These are phyloP conservation scores for Sungouiella blattae DNA, from an alignment of 805 yeast species.

Conservation along the genomic window DNA sequence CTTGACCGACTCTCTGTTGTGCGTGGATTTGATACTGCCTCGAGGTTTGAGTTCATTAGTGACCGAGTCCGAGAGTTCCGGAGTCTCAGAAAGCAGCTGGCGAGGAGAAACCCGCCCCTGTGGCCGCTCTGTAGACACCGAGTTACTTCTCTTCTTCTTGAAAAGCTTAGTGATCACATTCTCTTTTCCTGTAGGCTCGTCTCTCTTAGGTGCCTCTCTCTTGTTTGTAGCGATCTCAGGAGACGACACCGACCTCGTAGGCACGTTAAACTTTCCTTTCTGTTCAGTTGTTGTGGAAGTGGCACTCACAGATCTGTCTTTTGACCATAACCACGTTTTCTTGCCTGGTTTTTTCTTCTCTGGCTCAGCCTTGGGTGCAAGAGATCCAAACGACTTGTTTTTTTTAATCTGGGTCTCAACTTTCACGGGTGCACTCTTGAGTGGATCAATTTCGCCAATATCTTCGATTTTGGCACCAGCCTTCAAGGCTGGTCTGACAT, in stretches of 20 bases:
- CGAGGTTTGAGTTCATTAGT: background rate
- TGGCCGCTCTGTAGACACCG: conserved; percentile 9
- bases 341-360: conserved; percentile 28
- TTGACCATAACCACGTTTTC: conserved; percentile 42
- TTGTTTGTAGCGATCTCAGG: conserved; percentile 27
- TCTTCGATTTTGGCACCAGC: too few relatives aligned
- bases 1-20: background rate
- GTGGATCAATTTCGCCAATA: too few relatives aligned
- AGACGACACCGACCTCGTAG: conserved; percentile 34
- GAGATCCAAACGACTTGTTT: conserved; percentile 13
- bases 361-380: conserved; percentile 4
- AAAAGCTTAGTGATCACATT: conserved; percentile 40
- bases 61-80: background rate
- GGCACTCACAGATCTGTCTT: conserved; percentile 14
- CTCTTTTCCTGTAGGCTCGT: conserved; percentile 27
- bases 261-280: conserved; percentile 4
- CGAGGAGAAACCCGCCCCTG: conserved; percentile 1
- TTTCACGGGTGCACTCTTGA: too few relatives aligned
- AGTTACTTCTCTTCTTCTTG: conserved; percentile 28
- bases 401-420: too few relatives aligned
- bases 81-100: background rate
- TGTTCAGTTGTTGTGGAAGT: background rate
- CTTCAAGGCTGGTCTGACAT: too few relatives aligned
- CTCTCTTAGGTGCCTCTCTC: conserved; percentile 6
- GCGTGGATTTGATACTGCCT: background rate